phyloP scores from a whole-genome alignment of 208 protist genomes.

The Angomonas desouzai region DNA sequence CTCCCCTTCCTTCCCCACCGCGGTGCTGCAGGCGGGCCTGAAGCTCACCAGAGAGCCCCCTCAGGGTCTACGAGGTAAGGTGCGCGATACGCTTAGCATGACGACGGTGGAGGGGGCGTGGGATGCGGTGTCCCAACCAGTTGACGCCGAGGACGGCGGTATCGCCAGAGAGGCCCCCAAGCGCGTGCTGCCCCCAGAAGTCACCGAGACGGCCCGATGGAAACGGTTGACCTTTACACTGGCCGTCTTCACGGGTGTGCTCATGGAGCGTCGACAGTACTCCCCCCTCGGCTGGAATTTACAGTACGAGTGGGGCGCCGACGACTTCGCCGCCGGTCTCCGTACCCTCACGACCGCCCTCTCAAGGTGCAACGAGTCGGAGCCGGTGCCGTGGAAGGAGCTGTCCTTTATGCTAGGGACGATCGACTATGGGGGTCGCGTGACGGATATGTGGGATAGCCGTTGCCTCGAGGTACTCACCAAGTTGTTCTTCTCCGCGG shows the following conservation, averaged over 20 bases:
- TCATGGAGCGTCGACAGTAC: conserved; percentile 93
- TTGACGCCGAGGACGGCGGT: neutral
- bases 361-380: conserved; percentile 24
- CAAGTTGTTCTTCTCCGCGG: conserved; percentile 62
- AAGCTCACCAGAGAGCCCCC: conserved; percentile 97
- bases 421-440: conserved; percentile 93
- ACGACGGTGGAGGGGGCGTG: conserved; percentile 55
- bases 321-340: conserved; percentile 86
- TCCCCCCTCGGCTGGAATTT: conserved; percentile 93
- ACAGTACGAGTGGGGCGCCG: conserved; percentile 91
- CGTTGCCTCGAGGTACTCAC: conserved; percentile 77
- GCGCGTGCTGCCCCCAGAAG: neutral
- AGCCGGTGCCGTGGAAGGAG: conserved; percentile 63
- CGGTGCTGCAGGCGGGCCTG: conserved; percentile 92
- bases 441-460: conserved; percentile 91
- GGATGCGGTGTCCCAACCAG: conserved; percentile 6
- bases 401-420: conserved; percentile 89
- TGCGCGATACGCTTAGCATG: conserved; percentile 71
- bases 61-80: conserved; percentile 90
- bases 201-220: conserved; percentile 42
- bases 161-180: neutral
- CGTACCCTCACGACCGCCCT: conserved; percentile 73
- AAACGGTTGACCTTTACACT: conserved; percentile 91
- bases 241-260: conserved; percentile 88
- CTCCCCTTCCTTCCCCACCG: conserved; percentile 84